A percentile compares a stretch with the other conserved stretches of the same genome.
These are phyloP conservation scores for Talaromyces piceae DNA, from an alignment of 2,329 filamentous ascomycete species.

Conservation along the genomic window DNA sequence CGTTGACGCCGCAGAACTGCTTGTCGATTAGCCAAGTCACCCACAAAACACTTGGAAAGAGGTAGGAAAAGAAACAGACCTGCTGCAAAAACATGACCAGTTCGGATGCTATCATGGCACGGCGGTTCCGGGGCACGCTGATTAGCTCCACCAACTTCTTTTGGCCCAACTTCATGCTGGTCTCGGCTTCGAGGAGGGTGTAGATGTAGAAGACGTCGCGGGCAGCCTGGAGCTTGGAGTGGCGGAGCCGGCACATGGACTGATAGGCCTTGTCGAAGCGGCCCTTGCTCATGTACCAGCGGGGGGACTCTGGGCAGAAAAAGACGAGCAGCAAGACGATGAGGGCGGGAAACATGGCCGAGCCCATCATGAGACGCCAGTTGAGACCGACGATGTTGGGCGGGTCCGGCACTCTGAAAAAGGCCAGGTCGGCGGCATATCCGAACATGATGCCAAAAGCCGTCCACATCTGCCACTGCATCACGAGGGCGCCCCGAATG, in stretches of 20 bases:
- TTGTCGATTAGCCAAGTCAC: neutral
- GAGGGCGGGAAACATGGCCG: constrained; percentile 56
- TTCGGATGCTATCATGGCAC: constrained; percentile 53
- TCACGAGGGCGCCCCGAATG: constrained; percentile 68
- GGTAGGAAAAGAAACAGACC: constrained; percentile 25
- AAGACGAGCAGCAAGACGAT: constrained; percentile 54
- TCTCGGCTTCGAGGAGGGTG: constrained; percentile 54
- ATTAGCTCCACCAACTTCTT: constrained; percentile 51
- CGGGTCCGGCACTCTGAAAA: constrained; percentile 49
- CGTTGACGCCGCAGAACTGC: constrained; percentile 44
- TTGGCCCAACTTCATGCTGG: constrained; percentile 44
- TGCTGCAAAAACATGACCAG: constrained; percentile 64
- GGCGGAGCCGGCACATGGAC: constrained; percentile 37
- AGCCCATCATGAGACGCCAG: constrained; percentile 64
- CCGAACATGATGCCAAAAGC: constrained; percentile 48
- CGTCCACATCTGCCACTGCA: constrained; percentile 66
- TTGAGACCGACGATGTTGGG: constrained; percentile 50
- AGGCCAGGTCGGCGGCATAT: constrained; percentile 54
- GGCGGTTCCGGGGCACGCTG: constrained; percentile 54
- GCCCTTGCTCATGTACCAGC: constrained; percentile 43
- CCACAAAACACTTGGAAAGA: neutral
- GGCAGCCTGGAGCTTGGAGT: constrained; percentile 38
- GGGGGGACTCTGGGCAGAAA: constrained; percentile 50
- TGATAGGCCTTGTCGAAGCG: constrained; percentile 35
- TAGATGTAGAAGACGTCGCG: constrained; percentile 41